These are phyloP conservation scores for Silene conica DNA, from an alignment of 148 eudicot species.

Conservation along the genomic window DNA sequence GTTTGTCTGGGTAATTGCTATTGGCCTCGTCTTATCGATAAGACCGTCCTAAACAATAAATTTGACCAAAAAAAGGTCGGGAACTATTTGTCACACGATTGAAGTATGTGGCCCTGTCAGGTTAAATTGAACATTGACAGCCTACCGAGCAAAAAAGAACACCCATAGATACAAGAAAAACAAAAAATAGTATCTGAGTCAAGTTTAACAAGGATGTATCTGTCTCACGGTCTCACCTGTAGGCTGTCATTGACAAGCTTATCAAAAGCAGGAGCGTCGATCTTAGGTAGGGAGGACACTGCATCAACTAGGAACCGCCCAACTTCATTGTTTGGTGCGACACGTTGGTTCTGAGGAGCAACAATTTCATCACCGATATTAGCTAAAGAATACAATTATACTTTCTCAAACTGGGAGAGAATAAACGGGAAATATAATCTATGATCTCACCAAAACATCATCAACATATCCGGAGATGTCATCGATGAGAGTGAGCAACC, in stretches of 20 bases:
- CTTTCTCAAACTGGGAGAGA: not conserved
- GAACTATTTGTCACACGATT: no score
- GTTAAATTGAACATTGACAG: no score
- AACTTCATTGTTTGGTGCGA: conserved; percentile 67
- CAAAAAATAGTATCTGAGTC: not conserved
- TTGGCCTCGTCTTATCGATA: no score
- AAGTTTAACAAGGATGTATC: not conserved
- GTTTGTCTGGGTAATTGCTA: no score
- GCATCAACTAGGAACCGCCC: conserved; percentile 79
- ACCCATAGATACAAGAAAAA: no score
- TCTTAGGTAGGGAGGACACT: conserved; percentile 73
- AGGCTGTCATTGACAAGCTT: conserved; percentile 78
- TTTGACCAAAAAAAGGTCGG: no score
- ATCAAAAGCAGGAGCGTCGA: conserved; percentile 66
- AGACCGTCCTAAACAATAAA: no score
- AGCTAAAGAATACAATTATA: not conserved
- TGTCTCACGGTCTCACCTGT: conserved; percentile 47
- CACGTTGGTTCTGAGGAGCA: conserved; percentile 56
- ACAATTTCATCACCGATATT: not conserved
- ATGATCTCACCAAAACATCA: conserved; percentile 84
- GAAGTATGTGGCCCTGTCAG: no score
- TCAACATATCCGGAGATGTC: conserved; percentile 86
- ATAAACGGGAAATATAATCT: not conserved
- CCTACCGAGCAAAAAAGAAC: no score
- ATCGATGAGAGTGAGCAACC: conserved; percentile 69